These are phyloP conservation scores for Debaryomycetaceae sp. DNA, from an alignment of 1,139 yeast genomes.

Conservation along the genomic window DNA sequence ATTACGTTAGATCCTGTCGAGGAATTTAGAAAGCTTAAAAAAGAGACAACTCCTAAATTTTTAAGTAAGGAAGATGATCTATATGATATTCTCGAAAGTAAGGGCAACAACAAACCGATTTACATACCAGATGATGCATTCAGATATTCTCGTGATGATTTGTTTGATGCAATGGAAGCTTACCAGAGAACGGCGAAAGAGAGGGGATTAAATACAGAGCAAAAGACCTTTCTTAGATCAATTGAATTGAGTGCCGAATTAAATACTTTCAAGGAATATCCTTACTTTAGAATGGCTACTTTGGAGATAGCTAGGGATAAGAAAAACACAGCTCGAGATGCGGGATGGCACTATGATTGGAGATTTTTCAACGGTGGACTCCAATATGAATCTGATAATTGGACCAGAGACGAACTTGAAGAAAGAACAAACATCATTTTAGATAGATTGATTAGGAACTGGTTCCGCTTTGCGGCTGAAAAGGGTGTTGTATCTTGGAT, in stretches of 20 bases:
- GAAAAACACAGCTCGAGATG: slow-evolving; percentile 13
- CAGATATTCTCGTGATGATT: slow-evolving; percentile 12
- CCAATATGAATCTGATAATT: slow-evolving; percentile 12
- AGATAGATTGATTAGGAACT: slow-evolving; percentile 24
- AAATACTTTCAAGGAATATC: slow-evolving; percentile 16
- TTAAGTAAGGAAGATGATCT: slow-evolving; percentile 12
- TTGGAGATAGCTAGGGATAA: slow-evolving; percentile 10
- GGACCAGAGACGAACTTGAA: slow-evolving; percentile 17
- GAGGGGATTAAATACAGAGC: slow-evolving; percentile 8
- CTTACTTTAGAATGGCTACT: slow-evolving; percentile 21
- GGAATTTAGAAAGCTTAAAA: slow-evolving; percentile 13
- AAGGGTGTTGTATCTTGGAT: slow-evolving; percentile 23
- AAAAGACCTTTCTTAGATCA: slow-evolving; percentile 18
- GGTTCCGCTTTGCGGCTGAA: slow-evolving; percentile 23
- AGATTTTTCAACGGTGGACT: slow-evolving; percentile 57
- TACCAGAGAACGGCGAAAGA: slow-evolving; percentile 11
- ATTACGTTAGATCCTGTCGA: slow-evolving; percentile 14
- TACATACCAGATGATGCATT: slow-evolving; percentile 16
- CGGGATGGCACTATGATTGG: slow-evolving; percentile 66
- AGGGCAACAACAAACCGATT: slow-evolving; percentile 3
- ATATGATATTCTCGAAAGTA: slow-evolving; percentile 13
- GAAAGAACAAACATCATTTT: slow-evolving; percentile 21
- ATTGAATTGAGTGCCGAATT: slow-evolving; percentile 16
- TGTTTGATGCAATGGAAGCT: slow-evolving; percentile 15
- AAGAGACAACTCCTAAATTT: slow-evolving; percentile 7